phyloP scores from a whole-genome alignment of 2,329 filamentous ascomycete species.

The Aspergillus ruber region DNA sequence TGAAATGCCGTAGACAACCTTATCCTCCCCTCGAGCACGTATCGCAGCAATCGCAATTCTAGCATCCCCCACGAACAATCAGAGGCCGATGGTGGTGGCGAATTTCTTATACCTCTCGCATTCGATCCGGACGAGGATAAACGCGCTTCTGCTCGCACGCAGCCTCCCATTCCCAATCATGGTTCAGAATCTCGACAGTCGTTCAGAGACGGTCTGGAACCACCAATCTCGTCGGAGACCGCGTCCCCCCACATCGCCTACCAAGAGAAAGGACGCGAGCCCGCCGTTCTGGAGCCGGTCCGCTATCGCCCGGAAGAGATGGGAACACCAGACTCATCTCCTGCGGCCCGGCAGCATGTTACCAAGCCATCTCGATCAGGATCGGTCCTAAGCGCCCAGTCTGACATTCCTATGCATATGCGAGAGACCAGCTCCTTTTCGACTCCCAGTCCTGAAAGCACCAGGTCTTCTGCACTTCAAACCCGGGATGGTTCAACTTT shows the following conservation, averaged over 20 bases:
- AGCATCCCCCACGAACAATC: constrained; percentile 51
- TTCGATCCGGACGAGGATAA: constrained; percentile 60
- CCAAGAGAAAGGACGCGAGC: constrained; percentile 70
- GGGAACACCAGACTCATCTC: constrained; percentile 19
- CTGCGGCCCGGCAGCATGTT: constrained; percentile 66
- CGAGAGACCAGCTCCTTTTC: constrained; percentile 37
- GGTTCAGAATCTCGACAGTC: constrained; percentile 16
- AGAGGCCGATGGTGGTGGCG: constrained; percentile 48
- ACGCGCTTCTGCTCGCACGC: constrained; percentile 49
- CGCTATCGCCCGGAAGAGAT: constrained; percentile 24
- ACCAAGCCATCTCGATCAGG: constrained; percentile 55
- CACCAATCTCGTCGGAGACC: constrained; percentile 33
- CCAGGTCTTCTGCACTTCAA: constrained; percentile 12
- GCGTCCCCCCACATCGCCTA: constrained; percentile 86
- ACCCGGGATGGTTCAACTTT: constrained; percentile 27
- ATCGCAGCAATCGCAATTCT: constrained; percentile 72
- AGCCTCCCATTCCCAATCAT: constrained; percentile 23
- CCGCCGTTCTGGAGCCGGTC: constrained; percentile 42
- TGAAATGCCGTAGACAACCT: constrained; percentile 47
- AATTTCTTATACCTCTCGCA: constrained; percentile 70
- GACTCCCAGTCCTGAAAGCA: constrained; percentile 26
- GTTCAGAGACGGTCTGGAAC: constrained; percentile 18
- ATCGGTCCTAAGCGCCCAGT: constrained; percentile 43
- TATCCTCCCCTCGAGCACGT: constrained; percentile 67
- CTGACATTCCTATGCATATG: constrained; percentile 31